Evolutionary conservation across 352 stramenopile genomes (phyloP).

Genomic region (Pythium monospermum): DNA sequence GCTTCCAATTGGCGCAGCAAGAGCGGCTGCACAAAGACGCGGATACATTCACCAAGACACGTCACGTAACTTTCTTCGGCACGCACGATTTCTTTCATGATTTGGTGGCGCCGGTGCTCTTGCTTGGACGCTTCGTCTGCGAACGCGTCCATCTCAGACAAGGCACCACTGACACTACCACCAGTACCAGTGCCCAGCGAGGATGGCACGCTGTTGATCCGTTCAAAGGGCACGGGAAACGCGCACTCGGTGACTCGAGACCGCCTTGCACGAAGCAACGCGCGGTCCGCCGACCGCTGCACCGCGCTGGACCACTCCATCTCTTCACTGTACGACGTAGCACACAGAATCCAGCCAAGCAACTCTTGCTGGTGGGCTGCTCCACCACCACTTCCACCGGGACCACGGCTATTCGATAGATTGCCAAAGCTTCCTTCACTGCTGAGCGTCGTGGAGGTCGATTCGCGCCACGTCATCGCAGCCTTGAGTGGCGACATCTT

Average conservation of each 20-base stretch:
- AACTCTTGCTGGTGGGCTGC: conserved; percentile 13
- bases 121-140: conserved; percentile 44
- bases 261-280: conserved; percentile 49
- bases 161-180: no score
- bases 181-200: background rate
- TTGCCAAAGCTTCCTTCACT: conserved; percentile 25
- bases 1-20: conserved; percentile 75
- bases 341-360: conserved; percentile 71
- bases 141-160: conserved; percentile 23
- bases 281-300: conserved; percentile 63
- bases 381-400: no score
- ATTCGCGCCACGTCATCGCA: conserved; percentile 27
- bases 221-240: conserved; percentile 39
- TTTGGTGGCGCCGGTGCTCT: conserved; percentile 63
- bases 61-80: conserved; percentile 83
- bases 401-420: conserved; percentile 3
- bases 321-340: conserved; percentile 57
- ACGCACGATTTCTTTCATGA: conserved; percentile 80
- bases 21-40: conserved; percentile 76
- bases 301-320: conserved; percentile 58
- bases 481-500: conserved; percentile 65
- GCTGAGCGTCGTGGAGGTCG: conserved; percentile 18
- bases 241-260: conserved; percentile 49
- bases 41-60: conserved; percentile 80
- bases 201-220: conserved; percentile 27